Base-by-base conservation (phyloP, 2,329 filamentous ascomycete species). In the Epichloe sp. region DNA sequence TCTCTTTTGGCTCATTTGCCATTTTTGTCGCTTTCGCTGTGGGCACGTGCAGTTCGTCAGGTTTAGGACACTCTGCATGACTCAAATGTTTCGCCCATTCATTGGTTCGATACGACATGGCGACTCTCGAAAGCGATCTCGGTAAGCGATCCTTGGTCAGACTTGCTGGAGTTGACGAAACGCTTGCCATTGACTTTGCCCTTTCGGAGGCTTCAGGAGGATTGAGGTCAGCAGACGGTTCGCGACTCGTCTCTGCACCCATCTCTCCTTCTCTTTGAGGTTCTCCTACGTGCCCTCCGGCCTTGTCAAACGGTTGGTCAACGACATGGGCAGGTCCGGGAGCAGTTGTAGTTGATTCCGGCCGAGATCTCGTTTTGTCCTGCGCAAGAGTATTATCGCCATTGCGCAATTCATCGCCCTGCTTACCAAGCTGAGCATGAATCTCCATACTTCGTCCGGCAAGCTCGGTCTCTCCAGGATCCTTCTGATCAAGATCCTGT, bases 21-120 rank as follows among this genome's bases (percentile, higher is more conserved):
- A 38, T 51, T 31, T 57, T 57, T 17, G 44, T 52, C 0, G 50
- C 21, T 38, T 47, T 54, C 60, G 44, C 44, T 6, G 52, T 47
- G 55, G 75, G 61, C 4, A 79, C 62, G 23, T 77, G 71, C 12
- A 86, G 64, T 2, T 80, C 76, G 7, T 88, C 83, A 0, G 77
- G 66, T 46, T 82, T 77, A 1, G 88, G 88, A 5, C 72, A 70
- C 15, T 96, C 90, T 6, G 91, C 89, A 42, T 78, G 71, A 55
- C 82, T 81, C 11, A 95, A 74, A 64, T 95, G 88, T 65, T 95
- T 96, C 0, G 89, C 88, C 91, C 91, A 97, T 68, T 97, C 91
- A 57, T 95, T 95, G 2, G 89, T 96, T 52, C 91, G 80, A 62
- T 93, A 95, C 0, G 85, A 86, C 63, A 88, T 72, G 2, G 89